Conservation (phyloP, 2,329 filamentous ascomycete genomes). For the Xylaria sp. region DNA sequence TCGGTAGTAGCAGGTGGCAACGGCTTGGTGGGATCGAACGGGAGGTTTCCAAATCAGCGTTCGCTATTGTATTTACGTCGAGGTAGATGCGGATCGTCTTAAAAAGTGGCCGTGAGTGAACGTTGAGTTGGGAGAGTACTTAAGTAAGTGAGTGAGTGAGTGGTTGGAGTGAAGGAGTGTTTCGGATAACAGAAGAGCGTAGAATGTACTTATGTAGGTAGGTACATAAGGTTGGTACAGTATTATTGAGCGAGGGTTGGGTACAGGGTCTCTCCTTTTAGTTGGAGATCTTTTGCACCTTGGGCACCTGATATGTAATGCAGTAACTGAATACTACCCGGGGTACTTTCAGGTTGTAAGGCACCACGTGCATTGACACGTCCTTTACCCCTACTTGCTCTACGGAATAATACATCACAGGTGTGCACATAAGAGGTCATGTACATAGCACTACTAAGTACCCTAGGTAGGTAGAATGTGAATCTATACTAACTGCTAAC, state of each 20-base stretch:
- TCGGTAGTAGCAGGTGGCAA: background rate
- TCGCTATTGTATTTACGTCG: background rate
- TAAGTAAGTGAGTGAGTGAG: background rate
- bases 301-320: constrained; percentile 11
- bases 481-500: background rate
- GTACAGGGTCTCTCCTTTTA: constrained; percentile 11
- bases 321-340: background rate
- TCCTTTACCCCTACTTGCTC: background rate
- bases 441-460: background rate
- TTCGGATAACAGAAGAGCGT: constrained; percentile 14
- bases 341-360: background rate
- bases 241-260: constrained; percentile 14
- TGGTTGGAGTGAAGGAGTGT: constrained; percentile 5
- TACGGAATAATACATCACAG: background rate
- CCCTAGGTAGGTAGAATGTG: background rate
- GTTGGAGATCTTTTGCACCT: constrained; percentile 19
- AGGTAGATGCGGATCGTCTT: background rate
- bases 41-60: background rate
- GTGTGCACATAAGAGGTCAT: too few relatives aligned
- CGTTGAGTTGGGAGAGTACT: background rate
- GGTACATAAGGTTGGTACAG: too few relatives aligned
- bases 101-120: constrained; percentile 3
- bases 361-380: background rate
- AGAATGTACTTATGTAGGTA: constrained; percentile 18
- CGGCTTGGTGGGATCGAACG: background rate